phyloP scores from a whole-genome alignment of 192 early-diverging fungal species.

The Mortierella alpina region DNA sequence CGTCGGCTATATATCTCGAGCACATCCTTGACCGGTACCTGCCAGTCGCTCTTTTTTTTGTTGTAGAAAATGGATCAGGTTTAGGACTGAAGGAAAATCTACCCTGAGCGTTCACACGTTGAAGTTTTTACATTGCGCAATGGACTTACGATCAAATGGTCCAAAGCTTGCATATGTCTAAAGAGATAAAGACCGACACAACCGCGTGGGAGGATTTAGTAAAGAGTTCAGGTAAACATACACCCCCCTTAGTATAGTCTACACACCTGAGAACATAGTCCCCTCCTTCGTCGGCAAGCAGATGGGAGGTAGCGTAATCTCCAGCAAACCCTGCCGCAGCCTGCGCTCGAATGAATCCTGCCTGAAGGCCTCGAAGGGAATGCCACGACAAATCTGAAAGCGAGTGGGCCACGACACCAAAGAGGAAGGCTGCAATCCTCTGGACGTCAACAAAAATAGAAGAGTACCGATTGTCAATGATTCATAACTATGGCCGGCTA shows the following conservation, averaged over 20 bases:
- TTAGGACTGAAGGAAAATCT: too few relatives aligned
- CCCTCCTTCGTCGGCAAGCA: conserved; percentile 67
- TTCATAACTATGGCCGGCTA: not conserved
- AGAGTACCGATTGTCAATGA: not conserved
- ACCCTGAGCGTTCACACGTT: too few relatives aligned
- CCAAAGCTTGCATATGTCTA: conserved; percentile 7
- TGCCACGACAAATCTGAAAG: conserved; percentile 75
- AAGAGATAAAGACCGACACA: conserved; percentile 1
- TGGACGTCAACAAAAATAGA: not conserved
- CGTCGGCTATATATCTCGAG: conserved; percentile 63
- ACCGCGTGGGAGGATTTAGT: too few relatives aligned
- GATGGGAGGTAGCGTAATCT: conserved; percentile 58
- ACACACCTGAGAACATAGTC: conserved; percentile 57
- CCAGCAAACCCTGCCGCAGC: conserved; percentile 55
- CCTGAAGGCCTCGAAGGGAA: conserved; percentile 55
- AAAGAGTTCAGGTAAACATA: too few relatives aligned
- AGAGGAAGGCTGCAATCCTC: conserved; percentile 66
- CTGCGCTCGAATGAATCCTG: conserved; percentile 68
- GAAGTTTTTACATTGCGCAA: not conserved
- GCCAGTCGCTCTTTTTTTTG: conserved; percentile 55
- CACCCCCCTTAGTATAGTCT: too few relatives aligned
- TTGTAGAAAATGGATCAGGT: too few relatives aligned
- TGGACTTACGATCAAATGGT: not conserved
- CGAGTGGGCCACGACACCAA: conserved; percentile 70
- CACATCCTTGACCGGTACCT: conserved; percentile 68